phyloP scores from a whole-genome alignment of 306 rosid genomes.

The Canavalia gladiata region DNA sequence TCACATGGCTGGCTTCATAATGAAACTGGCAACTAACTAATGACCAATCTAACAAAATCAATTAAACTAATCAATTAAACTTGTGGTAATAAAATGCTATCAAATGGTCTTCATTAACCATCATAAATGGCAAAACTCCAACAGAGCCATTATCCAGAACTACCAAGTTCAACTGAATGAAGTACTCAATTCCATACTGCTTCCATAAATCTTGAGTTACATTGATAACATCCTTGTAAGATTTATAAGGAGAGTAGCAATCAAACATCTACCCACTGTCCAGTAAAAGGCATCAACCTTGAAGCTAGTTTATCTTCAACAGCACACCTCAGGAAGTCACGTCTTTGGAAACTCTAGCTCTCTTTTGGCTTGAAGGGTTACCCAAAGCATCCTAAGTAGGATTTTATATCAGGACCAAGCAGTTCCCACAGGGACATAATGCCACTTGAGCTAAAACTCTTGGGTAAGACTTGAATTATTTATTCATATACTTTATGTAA shows the following conservation, averaged over 20 bases:
- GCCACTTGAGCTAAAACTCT: constrained; percentile 26
- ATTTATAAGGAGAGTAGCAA: neutral
- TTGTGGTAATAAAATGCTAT: neutral
- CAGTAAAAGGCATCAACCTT: neutral
- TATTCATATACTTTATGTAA: constrained; percentile 5
- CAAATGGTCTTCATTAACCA: neutral
- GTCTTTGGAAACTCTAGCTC: neutral
- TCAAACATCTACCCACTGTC: neutral
- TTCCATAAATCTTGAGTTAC: neutral
- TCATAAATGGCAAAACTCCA: neutral
- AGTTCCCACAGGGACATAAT: neutral
- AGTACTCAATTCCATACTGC: neutral
- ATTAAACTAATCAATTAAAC: neutral
- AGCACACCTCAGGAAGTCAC: neutral
- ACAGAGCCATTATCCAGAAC: neutral
- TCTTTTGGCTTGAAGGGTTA: neutral
- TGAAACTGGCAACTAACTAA: neutral
- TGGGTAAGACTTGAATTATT: neutral
- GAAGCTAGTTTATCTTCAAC: neutral
- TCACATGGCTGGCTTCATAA: neutral
- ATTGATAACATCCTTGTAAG: neutral
- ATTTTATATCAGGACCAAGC: neutral
- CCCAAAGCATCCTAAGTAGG: neutral
- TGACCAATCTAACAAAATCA: neutral
- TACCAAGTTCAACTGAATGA: neutral